phyloP scores from a whole-genome alignment of 768 basidiomycete species.

The Kwoniella sp. region DNA sequence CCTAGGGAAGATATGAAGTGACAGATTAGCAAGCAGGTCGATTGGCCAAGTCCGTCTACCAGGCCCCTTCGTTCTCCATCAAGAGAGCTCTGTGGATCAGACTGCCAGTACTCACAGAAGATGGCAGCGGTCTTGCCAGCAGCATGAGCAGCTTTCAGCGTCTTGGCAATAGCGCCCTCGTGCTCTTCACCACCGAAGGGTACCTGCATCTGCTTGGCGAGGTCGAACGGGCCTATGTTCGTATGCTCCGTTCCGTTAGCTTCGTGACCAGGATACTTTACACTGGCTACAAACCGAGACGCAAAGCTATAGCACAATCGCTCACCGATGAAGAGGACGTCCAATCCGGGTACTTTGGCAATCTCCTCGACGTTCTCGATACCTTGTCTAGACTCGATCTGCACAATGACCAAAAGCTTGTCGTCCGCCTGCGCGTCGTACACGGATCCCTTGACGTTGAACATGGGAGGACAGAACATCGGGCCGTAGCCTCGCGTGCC shows the following conservation, averaged over 20 bases:
- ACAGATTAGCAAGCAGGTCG: neutral
- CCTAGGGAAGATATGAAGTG: slow-evolving; percentile 16
- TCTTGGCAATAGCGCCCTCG: slow-evolving; percentile 53
- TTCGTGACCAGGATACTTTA: neutral
- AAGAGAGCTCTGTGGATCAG: neutral
- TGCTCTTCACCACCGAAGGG: slow-evolving; percentile 51
- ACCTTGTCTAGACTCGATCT: slow-evolving; percentile 54
- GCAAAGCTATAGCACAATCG: neutral
- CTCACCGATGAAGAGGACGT: slow-evolving; percentile 55
- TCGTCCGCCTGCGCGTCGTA: slow-evolving; percentile 52
- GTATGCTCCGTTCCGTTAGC: neutral
- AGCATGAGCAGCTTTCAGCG: slow-evolving; percentile 49
- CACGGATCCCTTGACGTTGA: slow-evolving; percentile 43
- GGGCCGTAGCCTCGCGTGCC: slow-evolving; percentile 56
- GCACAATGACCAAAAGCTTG: slow-evolving; percentile 52
- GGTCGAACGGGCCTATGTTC: slow-evolving; percentile 52
- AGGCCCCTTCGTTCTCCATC: no score
- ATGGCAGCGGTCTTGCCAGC: slow-evolving; percentile 55
- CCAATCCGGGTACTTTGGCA: slow-evolving; percentile 50
- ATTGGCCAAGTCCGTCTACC: neutral
- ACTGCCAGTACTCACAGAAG: slow-evolving; percentile 47
- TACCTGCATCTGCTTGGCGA: slow-evolving; percentile 52
- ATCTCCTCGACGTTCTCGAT: slow-evolving; percentile 56
- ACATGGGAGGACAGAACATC: slow-evolving; percentile 53
- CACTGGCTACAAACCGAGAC: neutral